These are phyloP conservation scores for Xerocomus brunneocitrinus DNA, from an alignment of 768 basidiomycete species.

Conservation along the genomic window DNA sequence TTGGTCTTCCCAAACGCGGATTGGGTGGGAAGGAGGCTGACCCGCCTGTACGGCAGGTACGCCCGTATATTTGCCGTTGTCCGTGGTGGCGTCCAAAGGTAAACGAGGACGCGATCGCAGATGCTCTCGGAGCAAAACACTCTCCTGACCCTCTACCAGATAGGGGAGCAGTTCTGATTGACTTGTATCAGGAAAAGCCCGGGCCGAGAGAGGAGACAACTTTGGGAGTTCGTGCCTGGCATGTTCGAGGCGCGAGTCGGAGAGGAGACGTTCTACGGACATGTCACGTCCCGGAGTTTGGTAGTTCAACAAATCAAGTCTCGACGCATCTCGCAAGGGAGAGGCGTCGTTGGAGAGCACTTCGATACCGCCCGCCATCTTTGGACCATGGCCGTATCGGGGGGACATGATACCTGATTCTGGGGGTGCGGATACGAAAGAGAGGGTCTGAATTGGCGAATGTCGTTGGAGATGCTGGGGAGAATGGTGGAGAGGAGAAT, in stretches of 20 bases:
- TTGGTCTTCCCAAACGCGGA: conserved; percentile 27
- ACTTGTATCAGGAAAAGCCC: conserved; percentile 3
- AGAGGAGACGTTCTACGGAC: conserved; percentile 11
- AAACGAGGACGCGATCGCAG: conserved; percentile 5
- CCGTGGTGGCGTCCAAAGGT: background rate
- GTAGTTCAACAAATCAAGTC: conserved; percentile 11
- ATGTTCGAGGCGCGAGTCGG: conserved; percentile 10
- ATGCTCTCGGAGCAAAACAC: background rate
- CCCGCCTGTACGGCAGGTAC: background rate
- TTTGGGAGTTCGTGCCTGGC: conserved; percentile 7
- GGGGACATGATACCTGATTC: conserved; percentile 15
- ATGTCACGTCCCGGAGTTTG: conserved; percentile 12
- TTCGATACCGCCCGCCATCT: conserved; percentile 27
- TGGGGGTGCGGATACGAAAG: background rate
- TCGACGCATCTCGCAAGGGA: background rate
- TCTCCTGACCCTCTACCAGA: conserved; percentile 6
- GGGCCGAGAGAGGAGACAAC: conserved; percentile 9
- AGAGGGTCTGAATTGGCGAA: conserved; percentile 5
- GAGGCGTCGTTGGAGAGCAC: conserved; percentile 16
- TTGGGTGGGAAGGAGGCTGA: conserved; percentile 16
- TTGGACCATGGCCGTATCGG: conserved; percentile 19
- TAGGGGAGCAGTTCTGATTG: background rate
- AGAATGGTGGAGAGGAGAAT: conserved; percentile 18
- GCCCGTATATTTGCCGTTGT: background rate
- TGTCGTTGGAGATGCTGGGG: conserved; percentile 15